A percentile compares a stretch with the other conserved stretches of the same genome.
These are phyloP conservation scores for Xanthoconium stramineum DNA, from an alignment of 768 basidiomycete genomes.

Conservation along the genomic window DNA sequence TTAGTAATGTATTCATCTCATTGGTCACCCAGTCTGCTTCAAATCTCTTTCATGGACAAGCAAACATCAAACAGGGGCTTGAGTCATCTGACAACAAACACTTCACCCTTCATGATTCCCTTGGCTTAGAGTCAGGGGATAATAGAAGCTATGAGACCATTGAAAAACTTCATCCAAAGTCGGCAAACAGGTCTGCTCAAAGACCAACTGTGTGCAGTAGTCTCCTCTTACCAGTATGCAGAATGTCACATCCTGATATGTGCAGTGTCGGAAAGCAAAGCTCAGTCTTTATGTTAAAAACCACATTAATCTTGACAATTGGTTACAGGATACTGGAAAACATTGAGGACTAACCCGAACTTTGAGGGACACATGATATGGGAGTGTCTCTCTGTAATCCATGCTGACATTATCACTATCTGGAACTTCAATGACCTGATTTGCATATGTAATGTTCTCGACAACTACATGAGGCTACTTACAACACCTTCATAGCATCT, in stretches of 20 bases:
- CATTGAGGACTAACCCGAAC: background rate
- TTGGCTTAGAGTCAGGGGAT: background rate
- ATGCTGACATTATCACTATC: background rate
- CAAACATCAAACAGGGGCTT: background rate
- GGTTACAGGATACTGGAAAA: no score
- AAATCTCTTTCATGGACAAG: background rate
- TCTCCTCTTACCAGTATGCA: no score
- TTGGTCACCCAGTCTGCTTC: no score
- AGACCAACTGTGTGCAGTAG: background rate
- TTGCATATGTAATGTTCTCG: background rate
- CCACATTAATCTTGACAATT: no score
- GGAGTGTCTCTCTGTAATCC: no score
- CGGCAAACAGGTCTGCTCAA: background rate
- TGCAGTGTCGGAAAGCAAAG: background rate
- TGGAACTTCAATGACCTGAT: no score
- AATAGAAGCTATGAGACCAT: background rate
- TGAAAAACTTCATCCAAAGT: background rate
- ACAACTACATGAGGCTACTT: background rate
- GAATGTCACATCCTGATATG: no score
- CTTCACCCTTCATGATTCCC: background rate
- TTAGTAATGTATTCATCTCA: no score
- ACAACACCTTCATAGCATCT: no score
- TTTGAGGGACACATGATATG: background rate
- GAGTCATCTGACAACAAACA: background rate
- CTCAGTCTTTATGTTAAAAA: no score